phyloP scores from a whole-genome alignment of 1,139 yeast species.

The Protomyces gravidus region DNA sequence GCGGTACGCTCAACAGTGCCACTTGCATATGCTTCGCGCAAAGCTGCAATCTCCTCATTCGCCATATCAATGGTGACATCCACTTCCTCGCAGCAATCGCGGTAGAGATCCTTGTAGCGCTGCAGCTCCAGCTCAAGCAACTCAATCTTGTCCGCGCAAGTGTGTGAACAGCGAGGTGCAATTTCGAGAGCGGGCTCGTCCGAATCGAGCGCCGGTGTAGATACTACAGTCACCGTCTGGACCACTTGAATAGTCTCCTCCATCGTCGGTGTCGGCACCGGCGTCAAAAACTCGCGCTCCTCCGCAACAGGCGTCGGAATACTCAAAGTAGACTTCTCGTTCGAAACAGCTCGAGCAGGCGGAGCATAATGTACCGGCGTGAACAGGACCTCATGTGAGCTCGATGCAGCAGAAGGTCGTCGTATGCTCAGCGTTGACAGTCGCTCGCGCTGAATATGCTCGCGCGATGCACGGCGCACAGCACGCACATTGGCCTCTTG shows the following conservation, averaged over 20 bases:
- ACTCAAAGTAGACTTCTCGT: background rate
- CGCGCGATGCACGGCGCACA: constrained; percentile 11
- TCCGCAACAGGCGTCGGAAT: background rate
- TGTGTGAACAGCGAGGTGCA: background rate
- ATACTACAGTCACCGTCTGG: background rate
- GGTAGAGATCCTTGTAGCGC: constrained; percentile 20
- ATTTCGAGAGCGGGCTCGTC: background rate
- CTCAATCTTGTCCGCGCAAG: constrained; percentile 10
- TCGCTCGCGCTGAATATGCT: constrained; percentile 1
- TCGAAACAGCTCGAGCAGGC: background rate
- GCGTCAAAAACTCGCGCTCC: constrained; percentile 1
- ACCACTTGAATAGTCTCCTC: background rate
- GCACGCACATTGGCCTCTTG: background rate
- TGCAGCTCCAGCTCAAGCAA: constrained; percentile 12
- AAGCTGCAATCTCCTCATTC: constrained; percentile 17
- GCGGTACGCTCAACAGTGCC: constrained; percentile 21
- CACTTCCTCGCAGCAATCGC: constrained; percentile 12
- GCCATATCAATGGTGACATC: constrained; percentile 25
- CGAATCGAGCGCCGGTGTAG: background rate
- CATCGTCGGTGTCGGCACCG: background rate
- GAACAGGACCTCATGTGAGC: background rate
- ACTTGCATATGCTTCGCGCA: constrained; percentile 4
- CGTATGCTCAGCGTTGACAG: background rate
- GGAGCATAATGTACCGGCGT: background rate
- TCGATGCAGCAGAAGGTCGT: background rate